Base-by-base conservation (phyloP, 768 basidiomycete species). In the Russula olivacea region DNA sequence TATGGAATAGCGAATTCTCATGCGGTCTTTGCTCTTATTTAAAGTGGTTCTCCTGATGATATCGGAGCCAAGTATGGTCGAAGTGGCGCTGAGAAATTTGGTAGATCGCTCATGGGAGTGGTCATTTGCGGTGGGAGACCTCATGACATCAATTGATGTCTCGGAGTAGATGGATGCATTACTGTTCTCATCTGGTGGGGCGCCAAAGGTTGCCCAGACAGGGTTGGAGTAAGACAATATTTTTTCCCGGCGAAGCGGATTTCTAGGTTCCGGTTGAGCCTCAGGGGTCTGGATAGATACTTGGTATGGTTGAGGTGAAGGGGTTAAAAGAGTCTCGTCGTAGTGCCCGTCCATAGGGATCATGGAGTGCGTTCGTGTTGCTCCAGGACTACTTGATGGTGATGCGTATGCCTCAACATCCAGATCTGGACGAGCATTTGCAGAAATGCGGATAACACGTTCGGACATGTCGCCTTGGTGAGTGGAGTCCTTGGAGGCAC, bases 61-160 rank as follows among this genome's bases (percentile, higher is more conserved):
- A 60, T 74, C 74, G 6, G 74, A 74, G 2, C 72, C 71, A 12
- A 72, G 64, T 48, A 70, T 52, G 34, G 64, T 61, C 25, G 68
- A 67, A 48, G 55, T 53, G 45, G 32, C 32, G 32, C 65, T 64
- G 5, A 49, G 40, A 34, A 54, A 54, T n/a, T 49, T 59, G n/a
- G 25, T 21, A 8, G 43, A 49, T 1, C 38, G 38, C 30, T 65
- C 63, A 23, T 6, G 23, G 14, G 54, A 51, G 21, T 61, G 32
- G 1, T 36, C 14, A 8, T 41, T 64, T 14, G 32, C 28, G 43
- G 65, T 28, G 19, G 63, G 15, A 32, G 58, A 30, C 34, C 51
- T 17, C 19, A 23, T 32, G 58, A 41, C 38, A 17, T 32, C 41
- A 14, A 61, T 23, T 28, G 45, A 28, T 14, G 55, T 23, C 41